Evolutionary conservation across 768 basidiomycete genomes (phyloP).

Genomic region (Serpula lacrymans): DNA sequence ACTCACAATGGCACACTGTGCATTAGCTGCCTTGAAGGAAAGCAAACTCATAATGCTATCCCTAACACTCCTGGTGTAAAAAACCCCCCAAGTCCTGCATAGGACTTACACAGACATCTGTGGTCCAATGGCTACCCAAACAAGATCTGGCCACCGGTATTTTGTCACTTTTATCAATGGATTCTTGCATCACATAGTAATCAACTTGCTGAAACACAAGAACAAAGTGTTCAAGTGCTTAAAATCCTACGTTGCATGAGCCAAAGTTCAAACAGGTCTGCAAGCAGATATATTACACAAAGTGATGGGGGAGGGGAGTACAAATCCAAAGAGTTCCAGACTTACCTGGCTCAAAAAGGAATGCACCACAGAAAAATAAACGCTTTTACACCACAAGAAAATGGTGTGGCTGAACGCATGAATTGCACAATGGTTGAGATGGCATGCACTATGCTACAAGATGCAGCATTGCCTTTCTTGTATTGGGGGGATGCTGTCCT

Average conservation of each 20-base stretch:
- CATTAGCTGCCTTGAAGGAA: slow-evolving; percentile 18
- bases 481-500: slow-evolving; percentile 9
- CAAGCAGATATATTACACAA: slow-evolving; percentile 14
- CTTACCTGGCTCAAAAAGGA: slow-evolving; percentile 9
- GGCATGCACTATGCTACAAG: not conserved
- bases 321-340: not conserved
- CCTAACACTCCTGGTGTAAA: slow-evolving; percentile 5
- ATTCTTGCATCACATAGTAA: slow-evolving; percentile 11
- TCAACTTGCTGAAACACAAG: slow-evolving; percentile 12
- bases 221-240: slow-evolving; percentile 7
- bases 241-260: slow-evolving; percentile 9
- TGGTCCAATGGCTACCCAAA: slow-evolving; percentile 12
- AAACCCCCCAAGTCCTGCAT: not conserved
- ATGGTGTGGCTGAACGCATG: slow-evolving; percentile 3
- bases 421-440: slow-evolving; percentile 2
- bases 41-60: slow-evolving; percentile 14
- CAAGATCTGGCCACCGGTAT: slow-evolving; percentile 10
- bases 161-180: slow-evolving; percentile 18
- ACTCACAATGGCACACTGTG: slow-evolving; percentile 6
- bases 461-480: not conserved
- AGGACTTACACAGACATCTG: slow-evolving; percentile 17
- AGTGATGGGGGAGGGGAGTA: slow-evolving; percentile 23
- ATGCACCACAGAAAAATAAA: slow-evolving; percentile 16
- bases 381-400: slow-evolving; percentile 11
- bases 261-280: slow-evolving; percentile 11